A percentile compares a stretch with the other conserved stretches of the same genome.
Evolutionary conservation across 208 protist species (phyloP).

Genomic region (Borovskyia barvae): DNA sequence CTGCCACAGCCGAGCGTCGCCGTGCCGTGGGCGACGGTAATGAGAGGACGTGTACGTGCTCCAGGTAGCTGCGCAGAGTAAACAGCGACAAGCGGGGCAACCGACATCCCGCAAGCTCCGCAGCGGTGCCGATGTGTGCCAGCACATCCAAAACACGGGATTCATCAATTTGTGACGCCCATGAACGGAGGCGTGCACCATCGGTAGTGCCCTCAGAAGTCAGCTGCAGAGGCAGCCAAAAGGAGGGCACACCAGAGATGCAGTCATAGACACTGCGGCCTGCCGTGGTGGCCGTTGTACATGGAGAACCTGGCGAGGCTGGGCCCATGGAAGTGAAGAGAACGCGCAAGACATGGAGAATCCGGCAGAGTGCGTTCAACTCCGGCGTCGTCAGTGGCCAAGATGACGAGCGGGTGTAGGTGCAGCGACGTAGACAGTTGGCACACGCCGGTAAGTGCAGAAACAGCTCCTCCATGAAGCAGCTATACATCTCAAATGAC

Average conservation of each 20-base stretch:
- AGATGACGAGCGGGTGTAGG: constrained; percentile 17
- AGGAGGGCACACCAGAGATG: background rate
- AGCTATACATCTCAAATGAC: background rate
- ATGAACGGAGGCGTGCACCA: background rate
- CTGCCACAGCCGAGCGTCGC: background rate
- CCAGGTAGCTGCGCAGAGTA: constrained; percentile 15
- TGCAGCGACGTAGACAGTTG: constrained; percentile 20
- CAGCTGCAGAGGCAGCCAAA: no score
- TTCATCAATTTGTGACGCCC: constrained; percentile 11
- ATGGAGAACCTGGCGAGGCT: no score
- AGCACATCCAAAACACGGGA: constrained; percentile 20
- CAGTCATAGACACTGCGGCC: background rate
- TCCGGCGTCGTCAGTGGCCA: constrained; percentile 6
- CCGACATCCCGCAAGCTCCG: constrained; percentile 6
- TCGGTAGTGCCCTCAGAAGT: no score
- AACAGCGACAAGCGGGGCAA: constrained; percentile 15
- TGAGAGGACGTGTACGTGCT: constrained; percentile 5
- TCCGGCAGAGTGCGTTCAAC: constrained; percentile 13
- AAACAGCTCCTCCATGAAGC: constrained; percentile 14
- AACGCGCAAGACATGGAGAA: constrained; percentile 10
- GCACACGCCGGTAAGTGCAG: constrained; percentile 15
- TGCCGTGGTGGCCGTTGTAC: background rate
- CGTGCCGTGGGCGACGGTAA: background rate
- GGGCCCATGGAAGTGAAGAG: constrained; percentile 11
- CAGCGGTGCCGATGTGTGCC: constrained; percentile 14